Evolutionary conservation across 2,329 filamentous ascomycete genomes (phyloP).

Genomic region (Exserohilum turcica): DNA sequence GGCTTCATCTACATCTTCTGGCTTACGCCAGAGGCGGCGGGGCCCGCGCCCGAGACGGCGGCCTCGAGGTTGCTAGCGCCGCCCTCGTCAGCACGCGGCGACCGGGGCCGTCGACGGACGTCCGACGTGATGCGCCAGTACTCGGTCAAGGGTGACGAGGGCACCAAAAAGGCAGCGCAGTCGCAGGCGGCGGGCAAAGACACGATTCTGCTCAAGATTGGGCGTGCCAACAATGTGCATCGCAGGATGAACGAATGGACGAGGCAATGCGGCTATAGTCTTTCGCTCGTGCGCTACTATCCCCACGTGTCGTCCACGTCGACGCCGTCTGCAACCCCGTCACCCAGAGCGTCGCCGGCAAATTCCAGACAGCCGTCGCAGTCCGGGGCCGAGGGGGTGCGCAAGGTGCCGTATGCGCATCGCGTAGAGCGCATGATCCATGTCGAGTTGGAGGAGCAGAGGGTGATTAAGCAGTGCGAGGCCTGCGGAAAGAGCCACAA

Average conservation of each 20-base stretch:
- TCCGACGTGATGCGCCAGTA: slow-evolving; percentile 44
- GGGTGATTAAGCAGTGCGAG: slow-evolving; percentile 68
- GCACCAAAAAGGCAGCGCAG: slow-evolving; percentile 9
- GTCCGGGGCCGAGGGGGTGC: slow-evolving; percentile 41
- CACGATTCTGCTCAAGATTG: slow-evolving; percentile 71
- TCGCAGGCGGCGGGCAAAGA: slow-evolving; percentile 48
- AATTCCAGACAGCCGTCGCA: slow-evolving; percentile 1
- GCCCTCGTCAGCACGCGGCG: slow-evolving; percentile 51
- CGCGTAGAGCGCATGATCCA: slow-evolving; percentile 90
- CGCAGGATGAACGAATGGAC: slow-evolving; percentile 91
- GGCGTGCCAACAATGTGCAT: slow-evolving; percentile 79
- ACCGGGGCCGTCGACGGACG: slow-evolving; percentile 25
- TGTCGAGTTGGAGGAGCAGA: slow-evolving; percentile 73
- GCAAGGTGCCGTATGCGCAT: slow-evolving; percentile 83
- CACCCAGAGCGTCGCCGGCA: slow-evolving; percentile 34
- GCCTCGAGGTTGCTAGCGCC: slow-evolving; percentile 55
- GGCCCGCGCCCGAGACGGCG: slow-evolving; percentile 58
- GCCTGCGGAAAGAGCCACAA: slow-evolving; percentile 83
- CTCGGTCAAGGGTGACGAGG: slow-evolving; percentile 26
- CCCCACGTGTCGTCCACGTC: slow-evolving; percentile 66
- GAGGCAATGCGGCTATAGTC: slow-evolving; percentile 85
- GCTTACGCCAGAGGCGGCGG: slow-evolving; percentile 71
- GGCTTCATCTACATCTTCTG: slow-evolving; percentile 99
- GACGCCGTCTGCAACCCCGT: slow-evolving; percentile 34
- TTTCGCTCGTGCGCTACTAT: slow-evolving; percentile 89